Evolutionary conservation across 169 alveolate genomes (phyloP), one percentile per base, ranked within the genome.

Genomic region (Ichthyophthirius multifiliis): DNA sequence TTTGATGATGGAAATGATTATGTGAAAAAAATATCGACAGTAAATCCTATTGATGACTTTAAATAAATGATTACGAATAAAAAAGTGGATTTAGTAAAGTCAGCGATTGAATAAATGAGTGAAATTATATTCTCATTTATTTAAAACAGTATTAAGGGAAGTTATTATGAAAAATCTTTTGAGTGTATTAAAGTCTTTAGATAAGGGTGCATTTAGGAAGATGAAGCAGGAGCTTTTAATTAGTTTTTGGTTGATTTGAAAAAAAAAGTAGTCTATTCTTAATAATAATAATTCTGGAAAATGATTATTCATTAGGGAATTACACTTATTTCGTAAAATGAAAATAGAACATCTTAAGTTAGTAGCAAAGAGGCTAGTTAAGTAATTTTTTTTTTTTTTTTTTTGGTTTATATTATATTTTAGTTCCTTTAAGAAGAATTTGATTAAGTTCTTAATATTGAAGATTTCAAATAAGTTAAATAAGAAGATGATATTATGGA

Each of bases 21-120:
- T 0, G 55, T 77, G 0, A 83, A 82, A 15, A 83, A 83, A 37
- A 89, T 94, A 1, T 62, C 90, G 31, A 75, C 90, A 20, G 85
- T 90, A 20, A 84, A 90, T 13, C 96, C 97, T 5, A 89, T 92
- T 13, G 91, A 89, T 43, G 97, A 94, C 76, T 94, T 94, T 75
- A 85, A 85, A 75, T 90, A 91, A 76, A 89, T 94, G 96, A 81
- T 92, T 1, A 87, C 79, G 20, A 94, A 94, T 71, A 90, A 94
- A 63, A 86, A 86, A 73, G 91, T 77, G 18, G 97, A 94, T 84
- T 75, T 86, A 43, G 95, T 92, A 7, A 87, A 64, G 43, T 83
- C 75, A 10, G 97, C 97, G 13, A 77, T 94, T 44, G 63, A 83
- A 20, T 85, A 92, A 83, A 86, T 94, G 88, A 43, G 80, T 67